Evolutionary conservation across 2,329 filamentous ascomycete genomes (phyloP).

Genomic region (Dryadomyces quercivorus): DNA sequence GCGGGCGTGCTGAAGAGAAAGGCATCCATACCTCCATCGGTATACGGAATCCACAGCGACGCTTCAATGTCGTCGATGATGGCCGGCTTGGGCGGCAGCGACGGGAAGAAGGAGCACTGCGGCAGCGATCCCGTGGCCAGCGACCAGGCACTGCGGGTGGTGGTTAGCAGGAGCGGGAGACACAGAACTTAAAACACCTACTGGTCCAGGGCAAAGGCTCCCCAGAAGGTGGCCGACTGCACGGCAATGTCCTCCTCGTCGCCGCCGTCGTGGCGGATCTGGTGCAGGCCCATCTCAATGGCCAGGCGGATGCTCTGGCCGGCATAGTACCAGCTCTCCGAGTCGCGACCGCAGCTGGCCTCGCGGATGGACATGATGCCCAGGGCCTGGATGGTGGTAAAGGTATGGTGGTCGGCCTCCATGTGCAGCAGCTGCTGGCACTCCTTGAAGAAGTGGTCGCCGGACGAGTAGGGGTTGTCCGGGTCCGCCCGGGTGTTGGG

Average conservation of each 20-base stretch:
- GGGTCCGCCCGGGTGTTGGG: slow-evolving; percentile 51
- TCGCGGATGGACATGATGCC: slow-evolving; percentile 67
- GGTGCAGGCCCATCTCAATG: slow-evolving; percentile 58
- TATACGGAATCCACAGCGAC: slow-evolving; percentile 47
- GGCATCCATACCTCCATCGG: slow-evolving; percentile 36
- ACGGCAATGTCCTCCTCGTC: slow-evolving; percentile 46
- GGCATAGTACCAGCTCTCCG: slow-evolving; percentile 59
- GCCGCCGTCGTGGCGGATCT: slow-evolving; percentile 29
- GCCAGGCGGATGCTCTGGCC: slow-evolving; percentile 62
- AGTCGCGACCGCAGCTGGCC: slow-evolving; percentile 60
- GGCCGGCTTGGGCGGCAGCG: slow-evolving; percentile 44
- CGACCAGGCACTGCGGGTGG: slow-evolving; percentile 52
- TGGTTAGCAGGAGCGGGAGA: too few species aligned
- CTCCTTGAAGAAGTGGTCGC: slow-evolving; percentile 65
- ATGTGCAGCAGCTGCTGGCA: slow-evolving; percentile 47
- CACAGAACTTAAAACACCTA: slow-evolving; percentile 23
- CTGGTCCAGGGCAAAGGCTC: slow-evolving; percentile 51
- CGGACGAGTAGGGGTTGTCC: slow-evolving; percentile 50
- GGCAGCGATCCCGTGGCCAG: slow-evolving; percentile 50
- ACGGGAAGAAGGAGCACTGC: slow-evolving; percentile 44
- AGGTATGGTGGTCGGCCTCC: slow-evolving; percentile 43
- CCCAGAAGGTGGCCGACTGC: slow-evolving; percentile 48
- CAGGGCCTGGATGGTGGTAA: slow-evolving; percentile 64
- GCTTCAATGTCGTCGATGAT: slow-evolving; percentile 50
- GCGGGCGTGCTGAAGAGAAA: background rate